Base-by-base conservation (phyloP, 106 monocot species). In the Triglochin maritima region DNA sequence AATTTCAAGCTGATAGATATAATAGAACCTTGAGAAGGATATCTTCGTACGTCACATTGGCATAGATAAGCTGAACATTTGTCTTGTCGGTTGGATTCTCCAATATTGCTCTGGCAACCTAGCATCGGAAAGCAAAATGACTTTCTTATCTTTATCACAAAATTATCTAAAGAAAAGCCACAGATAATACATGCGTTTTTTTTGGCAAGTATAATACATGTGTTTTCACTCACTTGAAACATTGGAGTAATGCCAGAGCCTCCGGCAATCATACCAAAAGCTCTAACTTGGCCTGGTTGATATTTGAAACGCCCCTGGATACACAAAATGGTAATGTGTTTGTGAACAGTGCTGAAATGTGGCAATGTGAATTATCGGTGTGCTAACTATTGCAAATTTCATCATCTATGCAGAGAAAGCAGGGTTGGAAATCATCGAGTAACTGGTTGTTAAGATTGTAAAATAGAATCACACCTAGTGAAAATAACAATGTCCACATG, bases 191-290 rank as follows among this genome's bases (percentile, higher is more conserved):
- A 29, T 29, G 29, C 29, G 1, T 29, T n/a, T n/a, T n/a, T n/a
- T n/a, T n/a, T n/a, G n/a, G n/a, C n/a, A 61, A 17, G 10, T 12
- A 8, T 44, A 12, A 3, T 5, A n/a, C n/a, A n/a, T n/a, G n/a
- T n/a, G n/a, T n/a, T 29, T 29, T 17, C 52, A 75, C 48, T 79
- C 73, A 95, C 95, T 72, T 96, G 96, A 76, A 91, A 96, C 96
- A 96, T 96, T 60, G 90, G 90, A 44, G 96, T 96, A 43, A 96
- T 91, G 69, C 96, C 96, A 62, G 96, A 96, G 66, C 96, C 96
- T 64, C 96, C 96, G 70, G 96, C 90, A 67, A 91, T 50, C 96
- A 96, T 96, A 68, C 96, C 96, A 71, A 96, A 96, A 54, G 90
- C 90, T 77, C 83, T 80, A 46, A 91, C 96, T 88, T 91, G 90